Percentiles rank a stretch among this genome's conserved stretches.
phyloP scores from a whole-genome alignment of 2,329 filamentous ascomycete genomes.

The Trichoderma sp. region DNA sequence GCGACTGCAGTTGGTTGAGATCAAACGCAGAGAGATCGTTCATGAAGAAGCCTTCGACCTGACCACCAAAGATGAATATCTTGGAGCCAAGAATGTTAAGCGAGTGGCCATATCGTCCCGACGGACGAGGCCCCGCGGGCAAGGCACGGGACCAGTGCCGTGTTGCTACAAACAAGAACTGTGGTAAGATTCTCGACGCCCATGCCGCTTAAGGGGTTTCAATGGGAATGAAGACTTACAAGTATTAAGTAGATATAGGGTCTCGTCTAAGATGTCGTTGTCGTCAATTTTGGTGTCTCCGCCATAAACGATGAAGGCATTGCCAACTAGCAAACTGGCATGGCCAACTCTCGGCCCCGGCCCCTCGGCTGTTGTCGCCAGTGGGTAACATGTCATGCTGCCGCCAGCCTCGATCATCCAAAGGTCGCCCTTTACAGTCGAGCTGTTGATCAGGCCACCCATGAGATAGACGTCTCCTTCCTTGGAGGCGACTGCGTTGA shows the following conservation, averaged over 20 bases:
- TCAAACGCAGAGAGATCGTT: constrained; percentile 96
- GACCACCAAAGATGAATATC: constrained; percentile 95
- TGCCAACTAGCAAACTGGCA: constrained; percentile 88
- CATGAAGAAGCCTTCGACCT: constrained; percentile 97
- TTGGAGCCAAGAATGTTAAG: constrained; percentile 95
- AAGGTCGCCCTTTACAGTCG: constrained; percentile 92
- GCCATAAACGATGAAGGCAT: constrained; percentile 98
- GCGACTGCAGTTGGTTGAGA: constrained; percentile 86
- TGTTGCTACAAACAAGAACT: constrained; percentile 61
- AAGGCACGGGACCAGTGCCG: constrained; percentile 96
- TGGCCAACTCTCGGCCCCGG: constrained; percentile 94
- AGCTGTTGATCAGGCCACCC: constrained; percentile 92
- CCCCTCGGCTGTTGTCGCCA: constrained; percentile 88
- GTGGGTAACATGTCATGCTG: constrained; percentile 84
- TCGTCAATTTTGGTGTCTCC: constrained; percentile 98
- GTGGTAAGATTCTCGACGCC: neutral
- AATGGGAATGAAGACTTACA: constrained; percentile 62
- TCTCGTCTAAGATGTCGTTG: constrained; percentile 86
- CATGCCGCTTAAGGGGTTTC: neutral
- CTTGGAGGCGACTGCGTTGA: constrained; percentile 88
- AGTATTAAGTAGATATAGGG: constrained; percentile 92
- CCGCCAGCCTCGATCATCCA: constrained; percentile 96
- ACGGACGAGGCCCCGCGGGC: constrained; percentile 78
- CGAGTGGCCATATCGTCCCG: constrained; percentile 92
- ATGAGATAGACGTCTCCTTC: constrained; percentile 97